phyloP scores from a whole-genome alignment of 768 basidiomycete species.

The Hericium coralloides region DNA sequence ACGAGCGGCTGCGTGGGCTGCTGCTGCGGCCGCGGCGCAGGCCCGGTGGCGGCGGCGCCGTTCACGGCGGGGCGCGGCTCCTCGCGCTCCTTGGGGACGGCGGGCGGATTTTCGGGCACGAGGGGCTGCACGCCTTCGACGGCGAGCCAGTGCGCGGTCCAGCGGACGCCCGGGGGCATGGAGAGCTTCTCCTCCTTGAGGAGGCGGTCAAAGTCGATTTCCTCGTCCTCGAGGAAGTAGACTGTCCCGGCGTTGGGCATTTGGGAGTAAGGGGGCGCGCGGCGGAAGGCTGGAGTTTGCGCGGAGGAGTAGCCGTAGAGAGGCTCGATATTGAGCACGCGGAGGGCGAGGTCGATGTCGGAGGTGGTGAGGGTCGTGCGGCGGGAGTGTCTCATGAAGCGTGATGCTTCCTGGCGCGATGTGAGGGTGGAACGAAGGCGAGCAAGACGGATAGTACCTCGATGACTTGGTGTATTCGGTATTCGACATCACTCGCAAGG shows the following conservation, averaged over 20 bases:
- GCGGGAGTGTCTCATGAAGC: constrained; percentile 93
- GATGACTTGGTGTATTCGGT: constrained; percentile 89
- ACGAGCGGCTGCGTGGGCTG: constrained; percentile 69
- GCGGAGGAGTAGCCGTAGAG: constrained; percentile 76
- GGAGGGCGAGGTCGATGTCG: constrained; percentile 91
- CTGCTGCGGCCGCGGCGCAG: constrained; percentile 28
- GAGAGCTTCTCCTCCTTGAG: constrained; percentile 79
- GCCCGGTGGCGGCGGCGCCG: constrained; percentile 17
- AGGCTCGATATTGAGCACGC: constrained; percentile 93
- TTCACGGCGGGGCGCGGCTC: constrained; percentile 17
- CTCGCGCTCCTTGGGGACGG: constrained; percentile 45
- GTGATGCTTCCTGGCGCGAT: constrained; percentile 72
- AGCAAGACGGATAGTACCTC: constrained; percentile 45
- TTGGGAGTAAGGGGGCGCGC: constrained; percentile 37
- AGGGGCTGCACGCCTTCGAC: constrained; percentile 97
- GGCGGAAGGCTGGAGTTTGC: constrained; percentile 54
- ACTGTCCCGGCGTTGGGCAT: constrained; percentile 54
- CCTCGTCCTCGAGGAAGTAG: constrained; percentile 94
- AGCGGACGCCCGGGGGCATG: constrained; percentile 71
- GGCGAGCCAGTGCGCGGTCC: constrained; percentile 96
- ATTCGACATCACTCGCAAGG: constrained; percentile 94
- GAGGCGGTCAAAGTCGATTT: constrained; percentile 92
- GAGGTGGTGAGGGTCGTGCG: constrained; percentile 83
- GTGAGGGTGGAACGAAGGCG: not conserved
- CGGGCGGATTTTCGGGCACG: constrained; percentile 94